Percentiles rank a stretch among this genome's conserved stretches.
Conservation (phyloP, 2,329 filamentous ascomycete species). For the Hymenoscyphus scutula region DNA sequence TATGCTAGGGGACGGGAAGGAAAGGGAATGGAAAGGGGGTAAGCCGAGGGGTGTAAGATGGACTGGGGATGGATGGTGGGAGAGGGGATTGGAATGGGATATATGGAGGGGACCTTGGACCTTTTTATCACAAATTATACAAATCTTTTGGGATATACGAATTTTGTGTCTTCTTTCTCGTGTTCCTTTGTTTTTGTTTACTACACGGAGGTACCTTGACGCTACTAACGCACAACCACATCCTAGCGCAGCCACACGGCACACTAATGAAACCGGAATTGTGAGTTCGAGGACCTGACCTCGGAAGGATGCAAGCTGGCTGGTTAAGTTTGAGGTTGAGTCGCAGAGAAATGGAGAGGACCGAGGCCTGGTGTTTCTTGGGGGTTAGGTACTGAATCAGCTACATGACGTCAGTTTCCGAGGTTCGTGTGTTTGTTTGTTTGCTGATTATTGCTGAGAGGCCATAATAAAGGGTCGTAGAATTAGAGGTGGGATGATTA, state of each 20-base stretch:
- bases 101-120: background rate
- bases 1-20: background rate
- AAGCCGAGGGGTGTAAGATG: constrained; percentile 4
- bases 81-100: background rate
- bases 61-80: background rate
- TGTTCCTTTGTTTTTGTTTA: background rate
- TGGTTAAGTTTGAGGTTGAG: too few relatives aligned
- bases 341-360: too few relatives aligned
- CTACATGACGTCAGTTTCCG: too few relatives aligned
- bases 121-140: background rate
- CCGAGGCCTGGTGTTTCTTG: too few relatives aligned
- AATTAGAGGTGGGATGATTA: too few relatives aligned
- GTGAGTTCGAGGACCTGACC: background rate
- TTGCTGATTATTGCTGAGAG: too few relatives aligned
- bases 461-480: too few relatives aligned
- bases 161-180: too few relatives aligned
- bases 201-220: background rate
- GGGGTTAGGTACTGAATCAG: too few relatives aligned
- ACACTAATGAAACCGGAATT: background rate
- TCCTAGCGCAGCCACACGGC: background rate
- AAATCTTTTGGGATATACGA: too few relatives aligned
- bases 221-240: background rate
- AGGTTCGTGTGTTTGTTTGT: too few relatives aligned
- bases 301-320: background rate
- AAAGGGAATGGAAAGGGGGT: background rate